Base-by-base conservation (phyloP, 2,329 filamentous ascomycete genomes). In the Beauveria sp. region DNA sequence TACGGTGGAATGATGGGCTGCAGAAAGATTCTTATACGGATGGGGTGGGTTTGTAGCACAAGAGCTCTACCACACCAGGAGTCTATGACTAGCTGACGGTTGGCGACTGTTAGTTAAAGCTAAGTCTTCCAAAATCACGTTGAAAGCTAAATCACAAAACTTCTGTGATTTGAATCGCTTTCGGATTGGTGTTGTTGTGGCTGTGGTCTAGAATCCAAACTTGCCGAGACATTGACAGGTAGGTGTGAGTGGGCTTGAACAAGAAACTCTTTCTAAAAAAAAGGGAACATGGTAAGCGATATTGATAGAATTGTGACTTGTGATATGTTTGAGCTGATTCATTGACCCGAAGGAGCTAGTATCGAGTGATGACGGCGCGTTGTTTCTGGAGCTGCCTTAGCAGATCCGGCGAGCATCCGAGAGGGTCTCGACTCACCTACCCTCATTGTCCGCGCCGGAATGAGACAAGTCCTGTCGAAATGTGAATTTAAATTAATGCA, bases 11-110 rank as follows among this genome's bases (percentile, higher is more conserved):
- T 54, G 22, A 50, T 43, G 51, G 60, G 45, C 51, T 49, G 34
- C 8, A 20, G 14, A 51, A 49, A 50, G 51, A 49, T n/a, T 61
- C 59, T 61, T 61, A 61, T 56, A 61, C 28, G 24, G 51, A 18
- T 26, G 10, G 31, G 43, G 6, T 14, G 22, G 28, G 18, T 22
- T 18, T 38, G 43, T 14, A n/a, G 9, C 34, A 28, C 14, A 12
- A 9, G 10, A 48, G 51, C 12, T 20, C 8, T 24, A 1, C 10
- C 26, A 12, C 38, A 18, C 28, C 38, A 18, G 31, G 26, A 26
- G 38, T n/a, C 9, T n/a, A 52, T 52, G 49, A 38, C 38, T 60
- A 60, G 49, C 49, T 24, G n/a, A 9, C 34, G 22, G 16, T 4
- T 20, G 34, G 14, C 57, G 10, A 59, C 18, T 7, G 31, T 22